These are phyloP conservation scores for Hypoxylon sp. DNA, from an alignment of 2,329 filamentous ascomycete species.

Conservation along the genomic window DNA sequence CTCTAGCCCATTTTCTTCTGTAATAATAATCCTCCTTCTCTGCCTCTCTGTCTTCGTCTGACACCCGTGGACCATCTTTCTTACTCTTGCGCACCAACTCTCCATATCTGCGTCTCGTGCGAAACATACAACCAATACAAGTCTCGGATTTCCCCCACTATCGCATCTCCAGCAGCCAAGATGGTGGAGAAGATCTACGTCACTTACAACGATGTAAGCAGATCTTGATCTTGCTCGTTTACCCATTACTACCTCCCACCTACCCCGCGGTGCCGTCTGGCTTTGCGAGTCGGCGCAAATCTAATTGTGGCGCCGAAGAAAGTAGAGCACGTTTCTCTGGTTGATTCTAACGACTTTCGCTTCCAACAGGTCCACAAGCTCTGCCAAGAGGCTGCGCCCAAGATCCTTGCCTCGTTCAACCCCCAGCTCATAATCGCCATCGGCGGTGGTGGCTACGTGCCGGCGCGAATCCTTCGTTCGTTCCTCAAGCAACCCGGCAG, in stretches of 20 bases:
- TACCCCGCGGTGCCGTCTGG: slow-evolving; percentile 38
- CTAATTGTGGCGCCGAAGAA: slow-evolving; percentile 9
- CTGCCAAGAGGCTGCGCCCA: slow-evolving; percentile 86
- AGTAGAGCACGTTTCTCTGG: neutral
- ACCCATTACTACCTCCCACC: slow-evolving; percentile 25
- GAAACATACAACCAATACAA: slow-evolving; percentile 3
- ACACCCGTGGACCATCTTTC: neutral
- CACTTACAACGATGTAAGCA: slow-evolving; percentile 88
- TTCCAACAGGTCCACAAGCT: slow-evolving; percentile 88
- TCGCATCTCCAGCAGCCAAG: slow-evolving; percentile 54
- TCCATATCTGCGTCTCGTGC: neutral
- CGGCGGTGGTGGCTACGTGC: slow-evolving; percentile 96
- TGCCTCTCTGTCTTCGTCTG: slow-evolving; percentile 7
- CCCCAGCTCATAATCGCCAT: slow-evolving; percentile 99
- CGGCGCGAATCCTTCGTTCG: slow-evolving; percentile 94
- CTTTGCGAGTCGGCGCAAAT: slow-evolving; percentile 13
- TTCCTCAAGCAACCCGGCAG: slow-evolving; percentile 91
- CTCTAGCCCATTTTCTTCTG: slow-evolving; percentile 19
- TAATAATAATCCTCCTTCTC: slow-evolving; percentile 14
- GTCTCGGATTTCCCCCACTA: slow-evolving; percentile 22
- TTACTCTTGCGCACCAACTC: neutral
- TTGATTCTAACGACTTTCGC: slow-evolving; percentile 33
- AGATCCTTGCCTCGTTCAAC: slow-evolving; percentile 86
- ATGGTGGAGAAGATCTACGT: slow-evolving; percentile 91
- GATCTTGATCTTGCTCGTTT: slow-evolving; percentile 38